Conservation (phyloP, 2,329 filamentous ascomycete species). For the Claviceps maximensis region DNA sequence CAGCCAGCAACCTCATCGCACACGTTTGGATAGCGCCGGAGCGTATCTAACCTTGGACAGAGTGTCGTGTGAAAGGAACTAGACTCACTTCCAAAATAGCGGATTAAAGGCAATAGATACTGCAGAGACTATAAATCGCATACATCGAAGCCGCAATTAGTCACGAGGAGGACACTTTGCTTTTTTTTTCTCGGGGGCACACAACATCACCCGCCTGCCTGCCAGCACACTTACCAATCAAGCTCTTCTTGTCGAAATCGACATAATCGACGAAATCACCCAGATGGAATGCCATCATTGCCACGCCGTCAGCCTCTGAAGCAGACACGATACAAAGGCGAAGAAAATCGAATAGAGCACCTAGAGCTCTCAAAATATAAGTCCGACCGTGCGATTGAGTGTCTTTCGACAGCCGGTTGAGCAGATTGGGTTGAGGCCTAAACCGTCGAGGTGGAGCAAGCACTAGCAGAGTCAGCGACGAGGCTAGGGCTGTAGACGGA, state of each 20-base stretch:
- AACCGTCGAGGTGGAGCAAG: no score
- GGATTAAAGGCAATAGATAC: slow-evolving; percentile 86
- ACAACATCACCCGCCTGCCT: background rate
- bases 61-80: slow-evolving; percentile 2
- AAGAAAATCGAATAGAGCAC: background rate
- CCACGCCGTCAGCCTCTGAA: background rate
- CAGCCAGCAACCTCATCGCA: background rate
- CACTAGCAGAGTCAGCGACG: no score
- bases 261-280: slow-evolving; percentile 47
- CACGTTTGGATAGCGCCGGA: background rate
- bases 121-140: slow-evolving; percentile 51
- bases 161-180: background rate
- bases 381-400: background rate
- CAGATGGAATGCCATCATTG: slow-evolving; percentile 26
- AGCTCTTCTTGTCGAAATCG: slow-evolving; percentile 53
- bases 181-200: background rate
- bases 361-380: background rate
- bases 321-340: background rate
- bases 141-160: slow-evolving; percentile 3
- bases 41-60: background rate
- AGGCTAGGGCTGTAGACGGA: no score
- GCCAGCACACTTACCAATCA: slow-evolving; percentile 41
- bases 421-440: background rate
- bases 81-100: slow-evolving; percentile 94
- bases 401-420: background rate